Conservation (phyloP, 148 eudicot species). For the Nyssa sinensis region DNA sequence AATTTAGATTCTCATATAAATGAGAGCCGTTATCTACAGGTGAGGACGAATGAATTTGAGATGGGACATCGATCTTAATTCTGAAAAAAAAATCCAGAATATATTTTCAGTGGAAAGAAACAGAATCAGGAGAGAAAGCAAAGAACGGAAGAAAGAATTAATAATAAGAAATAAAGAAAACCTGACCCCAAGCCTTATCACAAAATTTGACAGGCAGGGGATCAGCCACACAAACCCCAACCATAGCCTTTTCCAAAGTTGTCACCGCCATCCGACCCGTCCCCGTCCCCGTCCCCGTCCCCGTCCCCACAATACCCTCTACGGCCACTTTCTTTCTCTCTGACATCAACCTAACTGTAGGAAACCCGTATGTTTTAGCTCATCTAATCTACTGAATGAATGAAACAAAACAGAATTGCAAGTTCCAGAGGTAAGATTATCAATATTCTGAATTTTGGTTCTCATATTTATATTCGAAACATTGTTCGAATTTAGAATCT, state of each 20-base stretch:
- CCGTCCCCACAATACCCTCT: background rate
- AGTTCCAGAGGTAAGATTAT: constrained; percentile 13
- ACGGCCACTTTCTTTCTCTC: constrained; percentile 11
- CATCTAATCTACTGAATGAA: background rate
- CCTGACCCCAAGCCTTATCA: constrained; percentile 39
- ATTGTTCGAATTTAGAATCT: background rate
- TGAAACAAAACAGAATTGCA: background rate
- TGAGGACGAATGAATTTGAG: too few species aligned
- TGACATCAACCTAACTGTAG: constrained; percentile 8
- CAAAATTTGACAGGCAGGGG: constrained; percentile 36
- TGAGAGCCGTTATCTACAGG: too few species aligned
- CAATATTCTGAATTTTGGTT: background rate
- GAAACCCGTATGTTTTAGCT: background rate
- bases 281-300: background rate
- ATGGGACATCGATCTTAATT: too few species aligned
- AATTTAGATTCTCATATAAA: too few species aligned
- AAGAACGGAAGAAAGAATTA: too few species aligned
- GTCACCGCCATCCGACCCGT: constrained; percentile 14
- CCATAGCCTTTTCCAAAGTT: background rate
- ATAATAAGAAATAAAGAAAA: too few species aligned
- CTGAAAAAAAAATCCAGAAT: too few species aligned
- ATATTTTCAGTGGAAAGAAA: too few species aligned
- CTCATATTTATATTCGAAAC: background rate
- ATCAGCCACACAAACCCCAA: constrained; percentile 33
- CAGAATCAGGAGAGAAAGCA: too few species aligned